Evolutionary conservation across 2,329 filamentous ascomycete genomes (phyloP), one percentile per base, ranked within the genome.

Genomic region (Aspergillus chevalieri): DNA sequence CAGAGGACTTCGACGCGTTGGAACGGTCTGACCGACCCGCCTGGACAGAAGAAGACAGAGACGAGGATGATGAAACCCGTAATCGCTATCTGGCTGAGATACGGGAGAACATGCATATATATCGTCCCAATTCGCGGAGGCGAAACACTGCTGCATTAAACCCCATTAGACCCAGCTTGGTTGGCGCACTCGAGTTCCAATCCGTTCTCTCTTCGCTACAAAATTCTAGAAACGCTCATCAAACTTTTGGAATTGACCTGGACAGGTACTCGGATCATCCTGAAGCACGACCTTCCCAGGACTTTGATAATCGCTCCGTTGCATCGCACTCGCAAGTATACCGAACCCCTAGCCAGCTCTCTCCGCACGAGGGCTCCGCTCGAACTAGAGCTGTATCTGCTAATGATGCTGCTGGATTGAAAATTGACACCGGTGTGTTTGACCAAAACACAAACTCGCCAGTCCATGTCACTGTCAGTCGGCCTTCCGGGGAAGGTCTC

Each of bases 141-240:
- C 85, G 85, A 56, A 89, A 78, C 43, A 83, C 38, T 4, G 26
- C 26, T 30, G 38, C 89, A 2, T 80, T 91, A 52, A 92, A 85
- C 6, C 87, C 90, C 0, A 96, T 98, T 54, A 81, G 93, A 41
- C 92, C 93, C 1, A 97, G 93, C 74, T 74, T 98, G 43, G 86
- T 98, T 3, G 93, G 93, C 41, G 93, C 89, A 7, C 76, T 98
- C 50, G 93, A 98, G 69, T 98, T 98, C 60, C 82, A 91, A 59
- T 92, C 92, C 2, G 86, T 95, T 3, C 74, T 98, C 43, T 86
- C 88, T n/a, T 90, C 90, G 2, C 72, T 98, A 49, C 85, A 94
- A 61, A 87, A 84, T 56, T 87, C 89, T 49, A 82, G 87, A 62
- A 93, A 89, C 55, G 81, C 87, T 22, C 83, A 84, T 58, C 79